Evolutionary conservation across 768 basidiomycete genomes (phyloP).

Genomic region (Amyloporia xantha): DNA sequence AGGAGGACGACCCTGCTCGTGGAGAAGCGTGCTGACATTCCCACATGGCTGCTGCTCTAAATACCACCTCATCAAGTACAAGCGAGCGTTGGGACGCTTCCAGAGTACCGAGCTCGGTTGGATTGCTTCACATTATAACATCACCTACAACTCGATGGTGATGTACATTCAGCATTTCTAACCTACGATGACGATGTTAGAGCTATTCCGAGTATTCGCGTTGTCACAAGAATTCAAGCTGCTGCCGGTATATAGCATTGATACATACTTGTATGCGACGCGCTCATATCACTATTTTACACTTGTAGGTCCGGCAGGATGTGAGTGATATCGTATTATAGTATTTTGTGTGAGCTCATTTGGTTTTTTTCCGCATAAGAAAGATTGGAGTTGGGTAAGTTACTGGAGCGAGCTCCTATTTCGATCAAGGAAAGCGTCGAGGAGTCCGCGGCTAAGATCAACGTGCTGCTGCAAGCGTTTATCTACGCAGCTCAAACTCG

Average conservation of each 20-base stretch:
- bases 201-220: slow-evolving; percentile 93
- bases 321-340: slow-evolving; percentile 11
- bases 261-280: too few relatives aligned
- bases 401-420: slow-evolving; percentile 91
- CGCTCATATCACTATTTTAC: too few relatives aligned
- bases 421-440: slow-evolving; percentile 96
- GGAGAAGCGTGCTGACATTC: slow-evolving; percentile 93
- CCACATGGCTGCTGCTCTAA: slow-evolving; percentile 93
- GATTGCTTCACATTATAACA: slow-evolving; percentile 94
- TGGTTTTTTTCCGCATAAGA: slow-evolving; percentile 38
- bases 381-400: slow-evolving; percentile 84
- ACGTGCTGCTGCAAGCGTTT: slow-evolving; percentile 90
- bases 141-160: slow-evolving; percentile 93
- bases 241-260: too few relatives aligned
- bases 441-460: slow-evolving; percentile 95
- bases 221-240: slow-evolving; percentile 94
- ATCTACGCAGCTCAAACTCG: slow-evolving; percentile 91
- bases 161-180: slow-evolving; percentile 92
- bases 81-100: slow-evolving; percentile 81
- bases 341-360: not conserved
- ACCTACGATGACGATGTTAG: slow-evolving; percentile 79
- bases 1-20: slow-evolving; percentile 80
- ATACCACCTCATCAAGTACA: slow-evolving; percentile 90
- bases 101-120: slow-evolving; percentile 89
- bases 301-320: slow-evolving; percentile 73